Base-by-base conservation (phyloP, 2,329 filamentous ascomycete genomes). In the Paraconiothyrium brasiliense region DNA sequence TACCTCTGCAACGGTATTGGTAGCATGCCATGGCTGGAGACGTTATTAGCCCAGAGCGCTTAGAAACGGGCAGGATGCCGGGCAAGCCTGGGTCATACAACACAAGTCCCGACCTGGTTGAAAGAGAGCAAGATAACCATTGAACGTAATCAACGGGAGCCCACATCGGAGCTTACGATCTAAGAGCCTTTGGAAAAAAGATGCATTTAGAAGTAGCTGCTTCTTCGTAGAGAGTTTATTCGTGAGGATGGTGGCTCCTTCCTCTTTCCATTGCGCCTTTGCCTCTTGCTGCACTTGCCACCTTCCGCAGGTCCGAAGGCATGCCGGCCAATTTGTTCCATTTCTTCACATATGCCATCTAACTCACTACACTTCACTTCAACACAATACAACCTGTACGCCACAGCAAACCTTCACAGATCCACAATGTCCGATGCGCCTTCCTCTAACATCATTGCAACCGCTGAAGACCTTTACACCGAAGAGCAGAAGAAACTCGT, bases 401-500 rank as follows among this genome's bases (percentile, higher is more conserved):
- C 43, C 20, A 46, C 20, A 46, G 20, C 43, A 46, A 46, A 13
- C 7, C 1, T 20, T 9, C n/a, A 35, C 47, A 35, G 10, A 14
- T n/a, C 14, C 30, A 13, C 9, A 30, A 50, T 50, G 47, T 50
- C 27, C 13, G 47, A 35, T n/a, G 30, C 9, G 11, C 8, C 5
- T 34, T 50, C 47, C 30, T 34, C 27, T 30, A 22, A 35, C 14
- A 27, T 35, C 30, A 10, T 30, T 10, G 14, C 6, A 10, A n/a
- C 27, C 30, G 10, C 47, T n/a, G 47, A 50, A 10, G 47, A 22
- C 47, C 24, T 16, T 13, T 50, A 50, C 47, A 50, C 30, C 8
- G 47, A 50, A 14, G 47, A 34, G 3, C 47, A 50, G 47, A 50
- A 50, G 30, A 50, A 35, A 30, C 47, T 50, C 47, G 47, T 50